These are phyloP conservation scores for Periconia sp. DNA, from an alignment of 2,329 filamentous ascomycete species.

Conservation along the genomic window DNA sequence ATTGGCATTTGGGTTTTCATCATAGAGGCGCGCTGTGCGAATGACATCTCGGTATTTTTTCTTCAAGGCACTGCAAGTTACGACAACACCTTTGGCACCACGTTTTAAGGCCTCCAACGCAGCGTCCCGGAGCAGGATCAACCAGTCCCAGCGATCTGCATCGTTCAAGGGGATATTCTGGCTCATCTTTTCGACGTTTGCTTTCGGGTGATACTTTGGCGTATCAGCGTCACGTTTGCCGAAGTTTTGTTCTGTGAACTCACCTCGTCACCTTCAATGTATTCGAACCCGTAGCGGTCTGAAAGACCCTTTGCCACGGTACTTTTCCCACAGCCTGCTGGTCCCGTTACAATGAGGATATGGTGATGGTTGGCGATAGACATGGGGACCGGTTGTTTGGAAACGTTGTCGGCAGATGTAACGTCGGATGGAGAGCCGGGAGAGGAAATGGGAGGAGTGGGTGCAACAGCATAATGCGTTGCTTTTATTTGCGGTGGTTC, in stretches of 20 bases:
- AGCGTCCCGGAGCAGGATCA: slow-evolving; percentile 56
- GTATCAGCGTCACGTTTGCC: slow-evolving; percentile 6
- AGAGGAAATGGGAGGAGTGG: slow-evolving; percentile 32
- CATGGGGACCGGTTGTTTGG: slow-evolving; percentile 23
- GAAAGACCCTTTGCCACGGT: slow-evolving; percentile 53
- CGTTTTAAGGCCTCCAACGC: slow-evolving; percentile 41
- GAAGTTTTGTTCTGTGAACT: slow-evolving; percentile 15
- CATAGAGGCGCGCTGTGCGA: slow-evolving; percentile 52
- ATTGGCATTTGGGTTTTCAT: slow-evolving; percentile 46
- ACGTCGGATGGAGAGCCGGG: slow-evolving; percentile 26
- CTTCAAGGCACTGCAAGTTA: slow-evolving; percentile 95
- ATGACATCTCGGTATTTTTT: slow-evolving; percentile 86
- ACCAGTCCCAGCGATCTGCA: slow-evolving; percentile 96
- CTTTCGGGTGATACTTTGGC: slow-evolving; percentile 51
- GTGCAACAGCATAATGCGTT: slow-evolving; percentile 32
- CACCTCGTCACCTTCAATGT: slow-evolving; percentile 57
- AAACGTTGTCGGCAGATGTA: slow-evolving; percentile 15
- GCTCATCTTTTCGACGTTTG: slow-evolving; percentile 78
- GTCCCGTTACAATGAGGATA: slow-evolving; percentile 56
- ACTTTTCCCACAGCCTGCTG: slow-evolving; percentile 58
- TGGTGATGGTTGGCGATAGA: slow-evolving; percentile 45
- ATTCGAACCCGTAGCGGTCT: slow-evolving; percentile 46
- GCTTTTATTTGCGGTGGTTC: slow-evolving; percentile 29
- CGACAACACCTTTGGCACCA: slow-evolving; percentile 67
- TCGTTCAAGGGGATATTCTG: slow-evolving; percentile 83